Evolutionary conservation across 805 yeast species (phyloP).

Genomic region (Candida namnaoensis): DNA sequence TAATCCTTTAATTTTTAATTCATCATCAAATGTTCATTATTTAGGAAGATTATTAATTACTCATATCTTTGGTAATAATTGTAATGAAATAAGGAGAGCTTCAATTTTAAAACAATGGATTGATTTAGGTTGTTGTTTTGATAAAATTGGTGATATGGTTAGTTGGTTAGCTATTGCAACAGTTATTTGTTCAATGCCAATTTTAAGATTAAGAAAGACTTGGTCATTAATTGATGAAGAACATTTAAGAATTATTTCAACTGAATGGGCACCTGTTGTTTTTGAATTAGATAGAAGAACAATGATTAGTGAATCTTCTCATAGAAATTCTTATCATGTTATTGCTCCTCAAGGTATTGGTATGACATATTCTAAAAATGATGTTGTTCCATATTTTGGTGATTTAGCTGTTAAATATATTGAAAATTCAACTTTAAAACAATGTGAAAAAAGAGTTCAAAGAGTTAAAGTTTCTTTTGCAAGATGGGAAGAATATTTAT

Average conservation of each 20-base stretch:
- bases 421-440: slow-evolving; percentile 33
- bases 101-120: slow-evolving; percentile 75
- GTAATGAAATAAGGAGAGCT: slow-evolving; percentile 42
- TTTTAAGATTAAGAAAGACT: slow-evolving; percentile 60
- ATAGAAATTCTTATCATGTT: slow-evolving; percentile 57
- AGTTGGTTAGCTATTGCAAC: slow-evolving; percentile 91
- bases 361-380: slow-evolving; percentile 59
- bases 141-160: slow-evolving; percentile 83
- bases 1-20: slow-evolving; percentile 75
- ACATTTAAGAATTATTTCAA: slow-evolving; percentile 49
- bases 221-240: slow-evolving; percentile 68
- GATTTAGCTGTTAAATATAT: slow-evolving; percentile 50
- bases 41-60: slow-evolving; percentile 60
- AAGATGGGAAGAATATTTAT: slow-evolving; percentile 74
- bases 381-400: slow-evolving; percentile 86
- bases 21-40: slow-evolving; percentile 61
- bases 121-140: slow-evolving; percentile 68
- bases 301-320: slow-evolving; percentile 46
- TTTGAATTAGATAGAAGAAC: slow-evolving; percentile 79
- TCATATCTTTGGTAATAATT: slow-evolving; percentile 54
- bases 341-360: slow-evolving; percentile 88
- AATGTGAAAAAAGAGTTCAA: slow-evolving; percentile 57
- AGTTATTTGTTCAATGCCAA: slow-evolving; percentile 71
- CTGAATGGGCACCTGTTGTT: slow-evolving; percentile 90
- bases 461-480: slow-evolving; percentile 64